Base-by-base conservation (phyloP, 1,284 basidiomycete species). In the Ustilago loliicola region DNA sequence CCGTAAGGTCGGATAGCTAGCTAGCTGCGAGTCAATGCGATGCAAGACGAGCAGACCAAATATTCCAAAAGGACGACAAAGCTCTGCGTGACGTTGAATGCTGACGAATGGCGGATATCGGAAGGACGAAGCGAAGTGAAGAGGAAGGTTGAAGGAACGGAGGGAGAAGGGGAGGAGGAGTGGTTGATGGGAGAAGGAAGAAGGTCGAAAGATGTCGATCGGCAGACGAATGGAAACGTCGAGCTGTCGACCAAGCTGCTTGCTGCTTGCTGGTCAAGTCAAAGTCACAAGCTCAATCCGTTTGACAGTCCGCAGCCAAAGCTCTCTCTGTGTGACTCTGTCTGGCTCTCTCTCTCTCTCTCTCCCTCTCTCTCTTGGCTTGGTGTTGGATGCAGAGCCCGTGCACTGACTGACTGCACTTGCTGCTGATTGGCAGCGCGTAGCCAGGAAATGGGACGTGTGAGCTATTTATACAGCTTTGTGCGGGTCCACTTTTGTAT, bases 241-340 rank as follows among this genome's bases (percentile, higher is more conserved):
- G 42, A 45, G 42, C 42, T 51, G 25, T 51, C 27, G 50, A 29
- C 50, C 13, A 51, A 51, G 27, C 15, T 51, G 48, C 13, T 19
- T 32, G 51, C 21, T 9, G n/a, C 19, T 30, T 17, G 13, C 27
- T 13, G 23, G 6, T 19, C 17, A 15, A 7, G 52, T 36, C 32
- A 54, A 54, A 54, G 52, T 54, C 52, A 54, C 52, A 54, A 54
- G 51, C 52, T 34, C 34, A 45, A 55, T 23, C 40, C 40, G 40
- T 8, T 47, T 47, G 45, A 47, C 45, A 47, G 45, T 47, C 48
- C 48, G 48, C 48, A 50, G 48, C 27, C 42, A 45, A 45, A 45
- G 42, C 1, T 45, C 42, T 45, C 36, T 47, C 45, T 47, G 40
- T 42, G 40, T 15, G 40, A 5, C 50, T 52, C 29, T 30, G 21